These are phyloP conservation scores for Zasmidium citrigriseum DNA, from an alignment of 2,329 filamentous ascomycete species.

Conservation along the genomic window DNA sequence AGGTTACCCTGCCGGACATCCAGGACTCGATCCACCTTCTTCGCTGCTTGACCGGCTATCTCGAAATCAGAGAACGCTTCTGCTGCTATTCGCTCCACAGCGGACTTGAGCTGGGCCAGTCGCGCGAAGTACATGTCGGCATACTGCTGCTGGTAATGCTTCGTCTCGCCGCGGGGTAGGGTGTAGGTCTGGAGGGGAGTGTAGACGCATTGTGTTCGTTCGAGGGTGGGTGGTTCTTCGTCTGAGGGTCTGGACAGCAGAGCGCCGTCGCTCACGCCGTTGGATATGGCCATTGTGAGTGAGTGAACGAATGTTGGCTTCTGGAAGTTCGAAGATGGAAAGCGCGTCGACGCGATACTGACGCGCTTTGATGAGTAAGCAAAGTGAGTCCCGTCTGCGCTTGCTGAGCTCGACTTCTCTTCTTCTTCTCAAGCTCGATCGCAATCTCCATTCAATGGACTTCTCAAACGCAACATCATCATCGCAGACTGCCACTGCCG, in stretches of 20 bases:
- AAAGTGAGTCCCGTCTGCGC: no score
- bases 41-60: constrained; percentile 74
- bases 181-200: constrained; percentile 73
- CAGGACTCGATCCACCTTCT: constrained; percentile 80
- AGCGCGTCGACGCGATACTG: constrained; percentile 7
- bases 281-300: constrained; percentile 22
- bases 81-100: constrained; percentile 71
- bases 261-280: constrained; percentile 19
- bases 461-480: no score
- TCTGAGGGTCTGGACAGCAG: constrained; percentile 31
- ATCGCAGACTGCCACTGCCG: no score
- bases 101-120: constrained; percentile 81
- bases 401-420: no score
- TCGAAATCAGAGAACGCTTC: constrained; percentile 76
- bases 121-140: constrained; percentile 97
- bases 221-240: constrained; percentile 43
- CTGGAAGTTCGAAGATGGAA: constrained; percentile 1
- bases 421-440: no score
- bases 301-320: background rate
- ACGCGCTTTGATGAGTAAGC: no score
- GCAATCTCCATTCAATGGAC: no score
- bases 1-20: constrained; percentile 94
- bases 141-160: constrained; percentile 91
- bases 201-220: constrained; percentile 65
- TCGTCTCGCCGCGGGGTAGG: constrained; percentile 63